phyloP scores from a whole-genome alignment of 1,139 yeast genomes.

The Taphrina flavorubra region DNA sequence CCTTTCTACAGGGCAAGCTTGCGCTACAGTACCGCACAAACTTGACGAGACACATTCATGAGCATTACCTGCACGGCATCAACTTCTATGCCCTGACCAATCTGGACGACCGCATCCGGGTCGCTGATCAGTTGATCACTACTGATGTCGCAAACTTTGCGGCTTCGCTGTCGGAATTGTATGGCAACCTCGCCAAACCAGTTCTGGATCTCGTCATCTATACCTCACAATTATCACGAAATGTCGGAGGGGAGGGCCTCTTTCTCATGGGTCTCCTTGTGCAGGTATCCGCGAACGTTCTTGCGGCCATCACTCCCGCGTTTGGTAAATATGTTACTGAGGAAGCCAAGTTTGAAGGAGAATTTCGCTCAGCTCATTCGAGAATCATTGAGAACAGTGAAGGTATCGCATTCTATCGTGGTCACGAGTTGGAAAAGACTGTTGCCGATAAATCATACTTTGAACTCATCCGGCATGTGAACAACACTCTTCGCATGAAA shows the following conservation, averaged over 20 bases:
- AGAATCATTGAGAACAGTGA: conserved; percentile 79
- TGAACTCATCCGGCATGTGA: conserved; percentile 76
- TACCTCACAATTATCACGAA: conserved; percentile 75
- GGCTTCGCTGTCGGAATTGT: conserved; percentile 71
- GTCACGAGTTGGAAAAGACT: conserved; percentile 79
- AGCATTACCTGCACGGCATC: conserved; percentile 66
- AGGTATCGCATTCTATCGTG: conserved; percentile 84
- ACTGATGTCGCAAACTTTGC: conserved; percentile 80
- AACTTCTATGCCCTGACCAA: conserved; percentile 64
- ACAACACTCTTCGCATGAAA: conserved; percentile 80
- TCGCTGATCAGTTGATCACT: conserved; percentile 73
- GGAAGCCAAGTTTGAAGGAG: conserved; percentile 82
- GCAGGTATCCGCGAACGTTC: conserved; percentile 74
- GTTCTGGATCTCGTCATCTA: conserved; percentile 79
- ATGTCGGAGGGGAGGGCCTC: conserved; percentile 85
- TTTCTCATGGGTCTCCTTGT: conserved; percentile 79
- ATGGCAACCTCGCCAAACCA: conserved; percentile 88
- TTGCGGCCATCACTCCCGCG: conserved; percentile 83
- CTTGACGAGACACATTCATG: conserved; percentile 68
- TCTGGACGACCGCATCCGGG: conserved; percentile 65
- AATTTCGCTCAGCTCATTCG: conserved; percentile 80
- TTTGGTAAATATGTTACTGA: conserved; percentile 82
- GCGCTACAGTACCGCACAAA: conserved; percentile 70
- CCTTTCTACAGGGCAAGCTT: conserved; percentile 72
- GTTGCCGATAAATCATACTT: conserved; percentile 80